Percentiles rank a stretch among this genome's conserved stretches.
phyloP scores from a whole-genome alignment of 495 filamentous ascomycete species.

The Evernia prunastri region DNA sequence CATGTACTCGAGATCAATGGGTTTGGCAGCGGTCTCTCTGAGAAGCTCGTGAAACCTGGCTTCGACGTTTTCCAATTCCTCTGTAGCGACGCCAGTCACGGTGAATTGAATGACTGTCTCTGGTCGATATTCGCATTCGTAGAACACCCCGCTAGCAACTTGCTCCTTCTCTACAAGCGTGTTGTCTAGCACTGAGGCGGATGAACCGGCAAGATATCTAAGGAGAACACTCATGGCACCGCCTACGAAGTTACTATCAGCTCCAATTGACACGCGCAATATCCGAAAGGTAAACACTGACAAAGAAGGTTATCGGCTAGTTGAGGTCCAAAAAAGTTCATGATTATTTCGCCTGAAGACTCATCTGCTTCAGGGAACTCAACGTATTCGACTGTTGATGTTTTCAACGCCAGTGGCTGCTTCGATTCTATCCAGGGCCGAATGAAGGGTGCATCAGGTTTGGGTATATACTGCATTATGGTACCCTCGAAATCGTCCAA shows the following conservation, averaged over 20 bases:
- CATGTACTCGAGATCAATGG: constrained; percentile 83
- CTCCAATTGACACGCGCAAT: background rate
- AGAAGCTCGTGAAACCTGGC: constrained; percentile 78
- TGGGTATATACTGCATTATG: constrained; percentile 73
- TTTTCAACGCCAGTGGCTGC: constrained; percentile 60
- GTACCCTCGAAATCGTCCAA: constrained; percentile 84
- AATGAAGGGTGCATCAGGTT: constrained; percentile 66
- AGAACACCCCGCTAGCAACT: constrained; percentile 74
- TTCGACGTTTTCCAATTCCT: constrained; percentile 76
- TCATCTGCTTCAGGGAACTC: constrained; percentile 98
- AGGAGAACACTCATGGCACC: constrained; percentile 71
- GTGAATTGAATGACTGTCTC: constrained; percentile 75
- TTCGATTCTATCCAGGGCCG: constrained; percentile 87
- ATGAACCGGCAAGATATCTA: constrained; percentile 83
- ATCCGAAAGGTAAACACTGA: constrained; percentile 30
- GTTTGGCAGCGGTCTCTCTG: constrained; percentile 67
- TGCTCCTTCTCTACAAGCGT: constrained; percentile 89
- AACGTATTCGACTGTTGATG: constrained; percentile 66
- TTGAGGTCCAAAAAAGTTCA: constrained; percentile 79
- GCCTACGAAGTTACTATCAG: constrained; percentile 33
- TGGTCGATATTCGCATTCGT: constrained; percentile 69
- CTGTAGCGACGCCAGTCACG: constrained; percentile 77
- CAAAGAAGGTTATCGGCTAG: constrained; percentile 55
- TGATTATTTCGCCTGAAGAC: constrained; percentile 73
- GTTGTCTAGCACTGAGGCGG: constrained; percentile 86